Evolutionary conservation across 192 early-diverging fungal species (phyloP).

Genomic region (Coemansia sp.): DNA sequence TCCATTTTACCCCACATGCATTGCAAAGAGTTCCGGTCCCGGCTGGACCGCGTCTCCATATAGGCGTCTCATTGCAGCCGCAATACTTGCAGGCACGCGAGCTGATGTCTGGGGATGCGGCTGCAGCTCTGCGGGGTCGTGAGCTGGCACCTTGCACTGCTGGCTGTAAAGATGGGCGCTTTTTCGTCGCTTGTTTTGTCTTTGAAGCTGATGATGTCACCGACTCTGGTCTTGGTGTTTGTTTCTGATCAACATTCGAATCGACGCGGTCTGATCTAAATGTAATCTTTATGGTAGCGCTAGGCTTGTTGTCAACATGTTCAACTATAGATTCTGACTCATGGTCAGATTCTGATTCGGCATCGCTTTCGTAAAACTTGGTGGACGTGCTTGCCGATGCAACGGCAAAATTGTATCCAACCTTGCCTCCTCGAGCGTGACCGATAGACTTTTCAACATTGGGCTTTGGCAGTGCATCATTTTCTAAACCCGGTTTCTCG

Average conservation of each 20-base stretch:
- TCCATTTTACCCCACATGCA: conserved; percentile 82
- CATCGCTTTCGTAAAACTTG: conserved; percentile 4
- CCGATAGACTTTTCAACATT: not conserved
- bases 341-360: not conserved
- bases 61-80: conserved; percentile 64
- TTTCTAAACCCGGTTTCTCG: not conserved
- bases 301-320: too few relatives aligned
- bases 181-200: too few relatives aligned
- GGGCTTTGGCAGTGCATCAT: not conserved
- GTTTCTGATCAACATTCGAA: too few relatives aligned
- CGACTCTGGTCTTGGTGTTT: too few relatives aligned
- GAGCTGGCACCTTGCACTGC: too few relatives aligned
- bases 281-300: too few relatives aligned
- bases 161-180: too few relatives aligned
- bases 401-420: conserved; percentile 25
- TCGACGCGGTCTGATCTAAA: too few relatives aligned
- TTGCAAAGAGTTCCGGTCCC: conserved; percentile 75
- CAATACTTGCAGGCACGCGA: conserved; percentile 65
- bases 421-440: conserved; percentile 24
- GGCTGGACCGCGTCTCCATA: conserved; percentile 74
- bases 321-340: not conserved
- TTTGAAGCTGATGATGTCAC: too few relatives aligned
- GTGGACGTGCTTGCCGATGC: conserved; percentile 9
- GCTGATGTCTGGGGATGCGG: not conserved
- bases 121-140: not conserved